Conservation (phyloP, 805 yeast species). For the Trichomonascus vanleenenianus region DNA sequence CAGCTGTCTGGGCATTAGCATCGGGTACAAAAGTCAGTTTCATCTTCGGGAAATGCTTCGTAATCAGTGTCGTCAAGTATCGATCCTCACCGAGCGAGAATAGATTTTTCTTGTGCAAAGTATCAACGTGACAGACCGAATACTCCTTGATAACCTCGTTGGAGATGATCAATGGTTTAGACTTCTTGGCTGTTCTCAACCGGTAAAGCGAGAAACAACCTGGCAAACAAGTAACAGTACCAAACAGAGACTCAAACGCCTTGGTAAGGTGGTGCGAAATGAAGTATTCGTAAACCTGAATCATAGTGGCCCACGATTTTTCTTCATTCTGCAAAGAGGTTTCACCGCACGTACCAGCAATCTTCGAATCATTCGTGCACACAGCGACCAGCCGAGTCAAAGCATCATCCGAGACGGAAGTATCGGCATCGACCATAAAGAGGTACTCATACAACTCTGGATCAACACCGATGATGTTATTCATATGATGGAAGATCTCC, state of each 20-base stretch:
- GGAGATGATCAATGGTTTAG: slow-evolving; percentile 50
- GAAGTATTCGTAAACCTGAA: slow-evolving; percentile 57
- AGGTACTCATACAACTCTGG: slow-evolving; percentile 51
- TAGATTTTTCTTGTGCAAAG: slow-evolving; percentile 53
- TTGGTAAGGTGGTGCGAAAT: slow-evolving; percentile 58
- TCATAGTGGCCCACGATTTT: slow-evolving; percentile 48
- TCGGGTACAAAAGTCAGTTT: slow-evolving; percentile 48
- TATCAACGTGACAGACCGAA: slow-evolving; percentile 47
- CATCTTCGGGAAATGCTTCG: slow-evolving; percentile 49
- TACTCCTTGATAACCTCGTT: slow-evolving; percentile 54
- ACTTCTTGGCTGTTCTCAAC: slow-evolving; percentile 37
- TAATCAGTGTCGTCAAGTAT: slow-evolving; percentile 49
- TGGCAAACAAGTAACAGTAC: slow-evolving; percentile 58
- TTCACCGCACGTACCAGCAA: slow-evolving; percentile 59
- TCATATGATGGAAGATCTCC: slow-evolving; percentile 45
- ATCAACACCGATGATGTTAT: slow-evolving; percentile 53
- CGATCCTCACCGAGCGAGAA: slow-evolving; percentile 58
- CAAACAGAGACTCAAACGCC: slow-evolving; percentile 54
- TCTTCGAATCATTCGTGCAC: slow-evolving; percentile 48
- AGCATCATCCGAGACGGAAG: slow-evolving; percentile 45
- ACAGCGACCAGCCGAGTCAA: slow-evolving; percentile 49
- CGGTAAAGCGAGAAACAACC: slow-evolving; percentile 60
- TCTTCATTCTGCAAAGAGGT: slow-evolving; percentile 51
- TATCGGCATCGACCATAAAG: slow-evolving; percentile 59
- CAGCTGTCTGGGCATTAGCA: slow-evolving; percentile 51